Percentiles rank a stretch among this genome's conserved stretches.
These are phyloP conservation scores for Trichoderma gracile DNA, from an alignment of 2,329 filamentous ascomycete species.

Conservation along the genomic window DNA sequence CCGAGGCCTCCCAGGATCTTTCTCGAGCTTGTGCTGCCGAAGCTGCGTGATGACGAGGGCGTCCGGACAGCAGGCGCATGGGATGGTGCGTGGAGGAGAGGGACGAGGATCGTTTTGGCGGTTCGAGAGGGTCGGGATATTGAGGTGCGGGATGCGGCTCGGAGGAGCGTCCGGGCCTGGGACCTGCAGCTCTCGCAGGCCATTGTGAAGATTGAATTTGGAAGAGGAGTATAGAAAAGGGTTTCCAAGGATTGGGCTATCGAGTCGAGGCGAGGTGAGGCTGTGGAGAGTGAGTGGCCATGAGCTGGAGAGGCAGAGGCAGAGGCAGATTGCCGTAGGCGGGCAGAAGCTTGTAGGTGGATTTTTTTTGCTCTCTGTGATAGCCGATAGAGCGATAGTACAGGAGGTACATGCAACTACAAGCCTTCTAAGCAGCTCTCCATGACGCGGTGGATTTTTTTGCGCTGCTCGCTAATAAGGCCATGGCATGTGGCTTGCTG, in stretches of 20 bases:
- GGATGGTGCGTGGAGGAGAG: slow-evolving; percentile 26
- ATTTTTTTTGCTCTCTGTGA: slow-evolving; percentile 4
- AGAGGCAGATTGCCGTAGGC: not conserved
- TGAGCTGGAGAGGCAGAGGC: not conserved
- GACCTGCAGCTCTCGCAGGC: slow-evolving; percentile 52
- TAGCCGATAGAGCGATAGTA: not conserved
- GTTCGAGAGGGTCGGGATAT: slow-evolving; percentile 30
- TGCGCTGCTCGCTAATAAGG: slow-evolving; percentile 20
- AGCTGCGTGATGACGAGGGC: slow-evolving; percentile 34
- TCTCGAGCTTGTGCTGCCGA: slow-evolving; percentile 41
- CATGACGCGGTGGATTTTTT: slow-evolving; percentile 27
- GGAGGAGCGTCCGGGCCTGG: slow-evolving; percentile 46
- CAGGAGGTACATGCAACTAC: too few relatives aligned
- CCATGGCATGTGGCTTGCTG: not conserved
- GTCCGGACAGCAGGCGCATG: slow-evolving; percentile 4
- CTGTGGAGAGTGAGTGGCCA: not conserved
- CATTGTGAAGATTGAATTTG: slow-evolving; percentile 37
- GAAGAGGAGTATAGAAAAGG: slow-evolving; percentile 16
- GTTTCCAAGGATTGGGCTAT: not conserved
- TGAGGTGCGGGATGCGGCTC: slow-evolving; percentile 37
- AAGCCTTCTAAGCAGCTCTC: not conserved
- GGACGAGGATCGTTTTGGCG: slow-evolving; percentile 31
- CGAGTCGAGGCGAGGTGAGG: not conserved
- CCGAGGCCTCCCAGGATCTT: slow-evolving; percentile 40
- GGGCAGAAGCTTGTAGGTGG: not conserved